Base-by-base conservation (phyloP, 495 filamentous ascomycete species). In the Tricharina praecox region DNA sequence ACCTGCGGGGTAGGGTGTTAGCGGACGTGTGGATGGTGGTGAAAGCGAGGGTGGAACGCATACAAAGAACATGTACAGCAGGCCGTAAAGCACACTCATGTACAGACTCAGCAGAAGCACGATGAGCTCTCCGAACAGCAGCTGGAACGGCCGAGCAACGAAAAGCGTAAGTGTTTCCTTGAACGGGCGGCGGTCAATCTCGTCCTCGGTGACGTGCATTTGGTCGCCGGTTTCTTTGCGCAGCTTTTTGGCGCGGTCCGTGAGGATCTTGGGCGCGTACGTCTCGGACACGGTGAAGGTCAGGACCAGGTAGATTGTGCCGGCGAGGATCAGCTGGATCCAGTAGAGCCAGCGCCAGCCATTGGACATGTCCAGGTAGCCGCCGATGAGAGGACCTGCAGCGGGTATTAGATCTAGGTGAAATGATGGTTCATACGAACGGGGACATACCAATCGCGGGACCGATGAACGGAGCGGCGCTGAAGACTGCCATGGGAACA, bases 311-410 rank as follows among this genome's bases (percentile, higher is more conserved):
- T 77, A 86, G 38, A 77, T 69, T 39, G 76, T 61, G 33, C 71
- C 74, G 39, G 77, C 57, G 25, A 85, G 50, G 51, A 88, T 88
- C 15, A 85, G 63, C 20, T 83, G 80, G 47, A 87, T 68, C 81
- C 81, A 87, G 67, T 86, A 88, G 2, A 88, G 68, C 83, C 83
- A 92, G 48, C 80, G 67, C 84, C 84, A 92, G 43, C 78, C 79
- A 0, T 66, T 64, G 2, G 70, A 70, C 53, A 83, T 77, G 10
- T 69, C 68, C 4, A 90, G 64, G 62, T 76, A 85, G 34, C 84
- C 84, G 61, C 84, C 83, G 20, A 77, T 69, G 4, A 92, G 70
- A 8, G 82, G 82, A 51, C 76, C 76, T 49, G 73, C 37, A 34
- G n/a, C n/a, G 15, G 13, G 1, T 24, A n/a, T 18, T 21, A 21